phyloP scores from a whole-genome alignment of 306 rosid genomes.

The Quercus parvula region DNA sequence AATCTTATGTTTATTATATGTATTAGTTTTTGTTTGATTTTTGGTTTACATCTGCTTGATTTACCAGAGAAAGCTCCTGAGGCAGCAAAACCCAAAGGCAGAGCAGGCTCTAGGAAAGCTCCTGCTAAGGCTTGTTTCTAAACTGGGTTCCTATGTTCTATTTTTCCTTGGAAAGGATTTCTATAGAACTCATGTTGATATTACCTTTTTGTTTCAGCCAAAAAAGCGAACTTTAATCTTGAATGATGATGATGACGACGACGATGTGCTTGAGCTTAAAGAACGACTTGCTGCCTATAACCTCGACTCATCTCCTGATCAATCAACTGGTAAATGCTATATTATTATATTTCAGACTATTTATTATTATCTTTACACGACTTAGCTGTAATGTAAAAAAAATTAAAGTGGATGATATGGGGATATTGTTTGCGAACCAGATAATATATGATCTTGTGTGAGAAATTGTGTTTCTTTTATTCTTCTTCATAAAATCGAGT shows the following conservation, averaged over 20 bases:
- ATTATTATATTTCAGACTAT: neutral
- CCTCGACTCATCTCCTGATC: slow-evolving; percentile 64
- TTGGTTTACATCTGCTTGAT: too few species aligned
- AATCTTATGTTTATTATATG: too few species aligned
- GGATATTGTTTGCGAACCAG: neutral
- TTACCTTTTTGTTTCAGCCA: slow-evolving; percentile 28
- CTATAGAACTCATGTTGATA: neutral
- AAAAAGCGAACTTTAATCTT: slow-evolving; percentile 17
- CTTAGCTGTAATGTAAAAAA: neutral
- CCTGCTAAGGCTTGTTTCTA: slow-evolving; percentile 40
- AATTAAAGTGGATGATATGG: neutral
- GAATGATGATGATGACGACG: slow-evolving; percentile 43
- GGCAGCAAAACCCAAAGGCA: too few species aligned
- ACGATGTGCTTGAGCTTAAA: slow-evolving; percentile 64
- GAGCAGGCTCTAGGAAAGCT: too few species aligned
- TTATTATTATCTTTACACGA: neutral
- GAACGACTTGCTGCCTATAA: slow-evolving; percentile 91
- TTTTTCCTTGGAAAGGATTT: neutral
- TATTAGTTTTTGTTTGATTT: too few species aligned
- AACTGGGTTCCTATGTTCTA: neutral
- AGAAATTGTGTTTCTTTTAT: neutral
- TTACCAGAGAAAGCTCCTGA: too few species aligned
- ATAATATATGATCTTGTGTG: neutral
- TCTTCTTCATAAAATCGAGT: neutral
- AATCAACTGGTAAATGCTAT: slow-evolving; percentile 43